phyloP scores from a whole-genome alignment of 1,284 basidiomycete species.

The Heterobasidion irregulare region DNA sequence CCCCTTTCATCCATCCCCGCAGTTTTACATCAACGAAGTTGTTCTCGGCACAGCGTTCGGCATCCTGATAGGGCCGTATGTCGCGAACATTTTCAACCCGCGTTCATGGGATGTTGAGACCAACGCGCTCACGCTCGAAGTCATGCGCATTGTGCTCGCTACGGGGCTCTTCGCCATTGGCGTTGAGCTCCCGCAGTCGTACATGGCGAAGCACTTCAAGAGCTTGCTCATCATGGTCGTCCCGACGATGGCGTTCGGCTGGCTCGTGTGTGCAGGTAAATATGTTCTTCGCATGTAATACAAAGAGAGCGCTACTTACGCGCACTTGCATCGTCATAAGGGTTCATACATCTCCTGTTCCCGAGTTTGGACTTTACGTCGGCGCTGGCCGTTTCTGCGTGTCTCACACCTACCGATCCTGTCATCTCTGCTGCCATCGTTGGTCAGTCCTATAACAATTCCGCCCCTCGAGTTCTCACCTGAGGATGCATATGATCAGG shows the following conservation, averaged over 20 bases:
- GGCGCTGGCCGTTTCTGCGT: conserved; percentile 81
- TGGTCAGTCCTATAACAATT: conserved; percentile 17
- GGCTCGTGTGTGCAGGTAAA: conserved; percentile 58
- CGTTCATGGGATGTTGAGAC: conserved; percentile 55
- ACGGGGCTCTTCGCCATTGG: conserved; percentile 69
- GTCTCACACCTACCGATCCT: conserved; percentile 92
- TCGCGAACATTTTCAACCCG: conserved; percentile 73
- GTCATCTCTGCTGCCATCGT: conserved; percentile 63
- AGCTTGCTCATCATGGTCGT: conserved; percentile 59
- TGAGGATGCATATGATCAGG: conserved; percentile 34
- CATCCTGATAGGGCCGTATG: conserved; percentile 68
- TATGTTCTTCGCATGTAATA: neutral
- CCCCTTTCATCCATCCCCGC: neutral
- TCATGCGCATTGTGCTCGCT: conserved; percentile 63
- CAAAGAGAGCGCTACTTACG: neutral
- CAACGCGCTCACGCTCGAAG: conserved; percentile 70
- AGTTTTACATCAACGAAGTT: conserved; percentile 89
- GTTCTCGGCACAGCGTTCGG: conserved; percentile 82
- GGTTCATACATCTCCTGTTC: conserved; percentile 1
- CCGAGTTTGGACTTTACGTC: conserved; percentile 57
- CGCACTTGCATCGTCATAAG: neutral
- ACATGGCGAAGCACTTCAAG: conserved; percentile 54
- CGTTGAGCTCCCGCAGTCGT: conserved; percentile 61
- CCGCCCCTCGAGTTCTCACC: neutral
- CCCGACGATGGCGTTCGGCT: conserved; percentile 62